Conservation (phyloP, 2,329 filamentous ascomycete species). For the Ophiosphaerella korrae region DNA sequence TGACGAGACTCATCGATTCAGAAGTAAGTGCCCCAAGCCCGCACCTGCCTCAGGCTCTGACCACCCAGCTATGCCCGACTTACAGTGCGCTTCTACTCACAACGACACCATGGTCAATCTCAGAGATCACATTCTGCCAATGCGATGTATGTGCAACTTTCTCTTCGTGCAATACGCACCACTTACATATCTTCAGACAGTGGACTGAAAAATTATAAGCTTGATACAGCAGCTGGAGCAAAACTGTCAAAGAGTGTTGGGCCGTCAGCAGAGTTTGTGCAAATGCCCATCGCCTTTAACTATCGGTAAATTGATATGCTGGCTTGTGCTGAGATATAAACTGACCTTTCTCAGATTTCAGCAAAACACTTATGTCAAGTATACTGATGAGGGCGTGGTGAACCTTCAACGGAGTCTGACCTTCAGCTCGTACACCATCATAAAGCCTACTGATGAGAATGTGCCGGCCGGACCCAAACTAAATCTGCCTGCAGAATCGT, state of each 20-base stretch:
- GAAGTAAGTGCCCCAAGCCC: conserved; percentile 56
- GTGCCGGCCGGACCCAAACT: conserved; percentile 67
- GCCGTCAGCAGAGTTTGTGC: conserved; percentile 78
- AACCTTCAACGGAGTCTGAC: conserved; percentile 36
- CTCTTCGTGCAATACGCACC: background rate
- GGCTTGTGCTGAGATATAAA: background rate
- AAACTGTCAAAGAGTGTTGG: conserved; percentile 72
- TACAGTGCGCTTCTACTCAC: conserved; percentile 75
- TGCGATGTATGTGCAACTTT: conserved; percentile 63
- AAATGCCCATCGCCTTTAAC: conserved; percentile 73
- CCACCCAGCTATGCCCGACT: conserved; percentile 72
- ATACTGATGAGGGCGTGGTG: conserved; percentile 49
- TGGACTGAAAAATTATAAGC: conserved; percentile 66
- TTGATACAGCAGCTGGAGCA: conserved; percentile 51
- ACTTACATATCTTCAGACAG: conserved; percentile 49
- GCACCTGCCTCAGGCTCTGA: conserved; percentile 16
- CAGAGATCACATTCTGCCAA: conserved; percentile 70
- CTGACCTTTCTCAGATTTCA: conserved; percentile 64
- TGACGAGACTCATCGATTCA: conserved; percentile 82
- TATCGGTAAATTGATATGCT: conserved; percentile 50
- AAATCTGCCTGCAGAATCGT: conserved; percentile 57
- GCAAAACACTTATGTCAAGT: conserved; percentile 80
- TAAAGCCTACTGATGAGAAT: conserved; percentile 64
- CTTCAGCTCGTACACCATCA: conserved; percentile 52
- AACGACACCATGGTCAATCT: conserved; percentile 75